Evolutionary conservation across 2,329 filamentous ascomycete species (phyloP).

Genomic region (Fusarium sp.): DNA sequence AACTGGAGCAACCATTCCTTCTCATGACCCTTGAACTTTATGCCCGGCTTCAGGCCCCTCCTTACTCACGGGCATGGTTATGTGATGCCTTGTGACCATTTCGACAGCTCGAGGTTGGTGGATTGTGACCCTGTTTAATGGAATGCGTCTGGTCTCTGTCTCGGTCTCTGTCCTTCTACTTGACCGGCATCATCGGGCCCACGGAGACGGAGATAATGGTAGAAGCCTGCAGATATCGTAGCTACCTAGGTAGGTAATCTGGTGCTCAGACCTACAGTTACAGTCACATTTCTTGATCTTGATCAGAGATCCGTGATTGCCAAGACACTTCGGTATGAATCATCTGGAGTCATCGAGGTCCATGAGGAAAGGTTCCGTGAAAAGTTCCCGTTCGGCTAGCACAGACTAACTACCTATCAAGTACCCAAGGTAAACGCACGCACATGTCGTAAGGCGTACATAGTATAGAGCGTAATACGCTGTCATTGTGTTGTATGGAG

Average conservation of each 20-base stretch:
- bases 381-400: neutral
- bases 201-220: constrained; percentile 11
- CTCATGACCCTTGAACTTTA: constrained; percentile 4
- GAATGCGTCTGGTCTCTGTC: neutral
- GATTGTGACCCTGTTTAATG: too few species aligned
- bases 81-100: constrained; percentile 14
- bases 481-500: too few species aligned
- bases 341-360: neutral
- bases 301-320: constrained; percentile 10
- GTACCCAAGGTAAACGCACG: neutral
- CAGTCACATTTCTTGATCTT: neutral
- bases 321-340: constrained; percentile 8
- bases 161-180: neutral
- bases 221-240: neutral
- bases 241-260: too few species aligned
- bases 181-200: constrained; percentile 14
- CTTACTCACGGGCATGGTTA: neutral
- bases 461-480: neutral
- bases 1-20: neutral
- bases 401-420: neutral
- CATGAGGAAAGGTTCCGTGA: neutral
- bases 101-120: neutral
- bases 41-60: neutral
- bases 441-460: neutral
- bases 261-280: too few species aligned